A percentile compares a stretch with the other conserved stretches of the same genome.
phyloP scores from a whole-genome alignment of 257 asterid genomes.

The Solanum appendiculatum region DNA sequence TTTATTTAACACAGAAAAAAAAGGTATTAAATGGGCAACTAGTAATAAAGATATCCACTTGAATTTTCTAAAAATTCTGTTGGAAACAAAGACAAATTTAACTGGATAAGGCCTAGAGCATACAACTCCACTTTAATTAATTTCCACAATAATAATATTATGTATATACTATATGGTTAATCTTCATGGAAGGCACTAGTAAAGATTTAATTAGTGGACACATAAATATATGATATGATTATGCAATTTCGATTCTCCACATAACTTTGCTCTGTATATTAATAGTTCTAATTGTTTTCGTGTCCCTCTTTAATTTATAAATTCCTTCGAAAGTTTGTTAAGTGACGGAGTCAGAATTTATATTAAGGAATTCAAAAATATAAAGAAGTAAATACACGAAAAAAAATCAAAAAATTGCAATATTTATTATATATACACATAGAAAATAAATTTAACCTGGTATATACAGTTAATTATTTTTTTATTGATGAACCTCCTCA shows the following conservation, averaged over 20 bases:
- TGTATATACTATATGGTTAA: slow-evolving; percentile 3
- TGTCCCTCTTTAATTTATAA: background rate
- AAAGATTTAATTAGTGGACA: background rate
- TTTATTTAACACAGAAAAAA: background rate
- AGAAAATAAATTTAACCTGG: no score
- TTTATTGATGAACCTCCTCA: no score
- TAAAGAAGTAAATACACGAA: no score
- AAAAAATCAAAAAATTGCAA: rapidly evolving
- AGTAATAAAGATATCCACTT: background rate
- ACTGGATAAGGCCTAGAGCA: slow-evolving; percentile 18
- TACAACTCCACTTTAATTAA: background rate
- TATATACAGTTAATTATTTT: no score
- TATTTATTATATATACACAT: no score
- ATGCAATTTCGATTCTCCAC: slow-evolving; percentile 16
- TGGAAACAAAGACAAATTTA: slow-evolving; percentile 1
- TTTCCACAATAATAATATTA: background rate
- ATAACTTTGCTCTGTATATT: background rate
- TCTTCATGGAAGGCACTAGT: slow-evolving; percentile 31
- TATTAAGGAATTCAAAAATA: background rate
- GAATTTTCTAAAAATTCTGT: background rate
- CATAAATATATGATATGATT: slow-evolving; percentile 1
- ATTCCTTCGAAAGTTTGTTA: no score
- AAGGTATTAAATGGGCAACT: background rate
- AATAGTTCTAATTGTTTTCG: background rate
- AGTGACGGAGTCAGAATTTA: rapidly evolving